Base-by-base conservation (phyloP, 78 protist species). In the Bigelowiella natans region DNA sequence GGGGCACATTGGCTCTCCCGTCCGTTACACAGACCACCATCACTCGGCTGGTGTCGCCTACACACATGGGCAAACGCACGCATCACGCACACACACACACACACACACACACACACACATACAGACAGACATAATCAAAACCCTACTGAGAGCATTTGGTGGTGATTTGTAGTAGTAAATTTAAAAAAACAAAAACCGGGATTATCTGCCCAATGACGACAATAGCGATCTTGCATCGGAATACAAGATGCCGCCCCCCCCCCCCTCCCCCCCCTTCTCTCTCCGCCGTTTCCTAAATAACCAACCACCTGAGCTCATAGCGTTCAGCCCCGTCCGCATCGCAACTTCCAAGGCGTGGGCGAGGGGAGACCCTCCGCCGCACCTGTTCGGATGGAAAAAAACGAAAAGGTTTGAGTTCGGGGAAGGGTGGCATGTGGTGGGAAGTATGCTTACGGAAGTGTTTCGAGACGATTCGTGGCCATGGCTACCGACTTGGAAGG, bases 341-440 rank as follows among this genome's bases (percentile, higher is more conserved):
- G 93, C 93, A 1, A 3, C 0, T 38, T 28, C 28, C 39, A 89
- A 63, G 28, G 88, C 92, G 92, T 89, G 92, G 36, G 92, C 40
- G 64, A 89, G 92, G 29, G 91, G 91, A 36, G 91, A 89, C 39
- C 88, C 92, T 51, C 93, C 93, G 64, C 93, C 93, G 85, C 93
- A 91, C 38, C 89, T 88, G 86, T 85, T 83, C 36, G 84, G 86
- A 83, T 90, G 89, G 39, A 83, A n/a, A n/a, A n/a, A n/a, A n/a
- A n/a, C n/a, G n/a, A n/a, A n/a, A n/a, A n/a, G n/a, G n/a, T n/a
- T n/a, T n/a, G n/a, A n/a, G n/a, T n/a, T n/a, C n/a, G n/a, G n/a
- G n/a, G n/a, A n/a, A n/a, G n/a, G n/a, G n/a, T n/a, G n/a, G n/a
- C n/a, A n/a, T n/a, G n/a, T n/a, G n/a, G n/a, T n/a, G n/a, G n/a